Evolutionary conservation across 2,329 filamentous ascomycete genomes (phyloP).

Genomic region (Colletotrichum sp.): DNA sequence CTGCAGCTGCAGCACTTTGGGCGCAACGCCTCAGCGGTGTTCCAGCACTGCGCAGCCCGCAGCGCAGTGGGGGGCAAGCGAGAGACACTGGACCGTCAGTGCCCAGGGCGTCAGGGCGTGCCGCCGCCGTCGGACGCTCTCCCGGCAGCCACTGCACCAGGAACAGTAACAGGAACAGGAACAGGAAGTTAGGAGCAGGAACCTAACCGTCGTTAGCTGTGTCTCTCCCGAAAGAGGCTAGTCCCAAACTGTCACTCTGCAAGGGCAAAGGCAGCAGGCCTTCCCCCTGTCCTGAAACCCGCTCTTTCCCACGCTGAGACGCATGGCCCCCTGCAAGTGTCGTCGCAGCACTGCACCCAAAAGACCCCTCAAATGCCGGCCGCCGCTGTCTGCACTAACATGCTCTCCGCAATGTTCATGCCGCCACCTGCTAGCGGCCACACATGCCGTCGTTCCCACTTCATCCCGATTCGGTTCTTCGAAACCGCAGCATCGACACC

Average conservation of each 20-base stretch:
- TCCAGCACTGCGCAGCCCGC: neutral
- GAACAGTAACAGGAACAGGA: neutral
- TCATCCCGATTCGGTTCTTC: slow-evolving; percentile 5
- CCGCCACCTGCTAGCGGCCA: neutral
- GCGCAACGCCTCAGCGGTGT: slow-evolving; percentile 2
- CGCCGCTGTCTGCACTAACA: slow-evolving; percentile 2
- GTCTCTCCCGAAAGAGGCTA: neutral
- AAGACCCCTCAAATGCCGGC: neutral
- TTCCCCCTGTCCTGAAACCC: slow-evolving; percentile 22
- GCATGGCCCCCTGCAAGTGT: slow-evolving; percentile 17
- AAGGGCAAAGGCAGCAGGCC: neutral
- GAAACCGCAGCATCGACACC: slow-evolving; percentile 10
- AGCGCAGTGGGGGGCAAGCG: neutral
- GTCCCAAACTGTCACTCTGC: neutral
- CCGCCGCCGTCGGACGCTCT: neutral
- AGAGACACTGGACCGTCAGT: neutral
- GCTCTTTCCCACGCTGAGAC: slow-evolving; percentile 23
- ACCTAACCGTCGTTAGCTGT: neutral
- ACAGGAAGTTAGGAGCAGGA: neutral
- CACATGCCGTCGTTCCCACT: neutral
- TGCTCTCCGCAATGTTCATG: neutral
- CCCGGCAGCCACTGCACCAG: neutral
- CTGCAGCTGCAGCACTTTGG: neutral
- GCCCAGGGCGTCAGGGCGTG: neutral
- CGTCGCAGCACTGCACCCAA: slow-evolving; percentile 12